Evolutionary conservation across 1,284 basidiomycete species (phyloP), one percentile per base, ranked within the genome.

Genomic region (Phenoliferia sp.): DNA sequence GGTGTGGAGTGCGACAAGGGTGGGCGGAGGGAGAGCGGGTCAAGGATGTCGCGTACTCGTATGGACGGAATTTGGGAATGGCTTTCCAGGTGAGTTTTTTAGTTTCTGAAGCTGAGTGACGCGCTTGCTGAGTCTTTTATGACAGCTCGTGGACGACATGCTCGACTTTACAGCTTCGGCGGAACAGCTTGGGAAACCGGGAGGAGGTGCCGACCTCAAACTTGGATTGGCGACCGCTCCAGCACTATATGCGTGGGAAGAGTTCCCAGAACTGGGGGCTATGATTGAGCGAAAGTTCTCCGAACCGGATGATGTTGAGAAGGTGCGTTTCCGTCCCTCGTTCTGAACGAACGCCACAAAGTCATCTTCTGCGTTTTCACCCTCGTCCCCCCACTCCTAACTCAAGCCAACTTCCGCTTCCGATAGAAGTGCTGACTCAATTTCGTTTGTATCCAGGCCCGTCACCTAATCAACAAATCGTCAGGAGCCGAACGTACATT

Each of bases 21-120:
- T 86, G 90, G 76, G 87, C 87, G 4, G 75, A 76, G 58, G 81
- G 80, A 0, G 90, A 94, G 74, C 79, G 89, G 28, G 89, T 93
- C 83, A 94, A 94, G 78, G 94, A 98, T 78, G 86, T 90, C 26
- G 95, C 95, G 22, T 99, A 98, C 80, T 90, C 88, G 28, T 94
- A 91, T 77, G 92, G 92, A 0, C 83, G 90, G 48, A 92, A 94
- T 76, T 79, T 94, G 17, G 95, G 96, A 9, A 92, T 96, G 66
- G 93, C 93, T 6, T 94, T 94, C 81, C 94, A 96, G 86, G 93
- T 93, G 73, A 73, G 86, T 81, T 12, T 44, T 22, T 44, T 3
- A 56, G 54, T 35, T 3, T 2, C 4, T 3, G 26, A 36, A 17
- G 58, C 28, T 34, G 28, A 19, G 32, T 33, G 4, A 19, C 12